These are phyloP conservation scores for Picea glauca DNA, from an alignment of 75 land plant species.

Conservation along the genomic window DNA sequence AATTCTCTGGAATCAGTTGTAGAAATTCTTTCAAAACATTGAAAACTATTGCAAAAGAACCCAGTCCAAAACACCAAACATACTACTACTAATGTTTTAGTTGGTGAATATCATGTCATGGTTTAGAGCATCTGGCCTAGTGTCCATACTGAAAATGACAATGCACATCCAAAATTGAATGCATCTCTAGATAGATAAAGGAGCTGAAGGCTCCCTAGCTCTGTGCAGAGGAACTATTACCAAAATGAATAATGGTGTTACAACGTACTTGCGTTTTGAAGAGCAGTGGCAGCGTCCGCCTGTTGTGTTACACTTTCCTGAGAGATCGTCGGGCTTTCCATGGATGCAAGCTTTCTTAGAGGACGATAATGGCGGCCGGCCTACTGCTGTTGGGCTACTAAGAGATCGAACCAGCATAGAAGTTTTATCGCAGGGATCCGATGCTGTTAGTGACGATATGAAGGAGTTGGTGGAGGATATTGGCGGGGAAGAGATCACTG, in stretches of 20 bases:
- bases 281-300: conserved; percentile 74
- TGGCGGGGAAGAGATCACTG: conserved; percentile 32
- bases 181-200: not conserved
- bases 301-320: conserved; percentile 16
- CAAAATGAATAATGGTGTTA: not conserved
- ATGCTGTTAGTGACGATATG: conserved; percentile 63
- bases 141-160: not conserved
- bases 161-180: not conserved
- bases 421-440: conserved; percentile 34
- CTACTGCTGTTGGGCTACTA: conserved; percentile 17
- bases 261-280: conserved; percentile 59
- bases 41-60: too few relatives aligned
- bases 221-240: not conserved
- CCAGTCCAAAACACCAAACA: too few relatives aligned
- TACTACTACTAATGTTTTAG: too few relatives aligned
- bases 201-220: not conserved
- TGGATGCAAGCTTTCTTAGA: conserved; percentile 3
- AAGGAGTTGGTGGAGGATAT: conserved; percentile 51
- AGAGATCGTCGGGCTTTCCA: conserved; percentile 5
- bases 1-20: too few relatives aligned
- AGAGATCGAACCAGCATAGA: conserved; percentile 18
- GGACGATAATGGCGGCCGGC: conserved; percentile 19
- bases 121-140: too few relatives aligned
- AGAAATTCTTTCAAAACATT: too few relatives aligned
- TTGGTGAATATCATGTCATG: not conserved